Evolutionary conservation across 148 eudicot genomes (phyloP), one percentile per base, ranked within the genome.

Genomic region (Camellia granthamiana): DNA sequence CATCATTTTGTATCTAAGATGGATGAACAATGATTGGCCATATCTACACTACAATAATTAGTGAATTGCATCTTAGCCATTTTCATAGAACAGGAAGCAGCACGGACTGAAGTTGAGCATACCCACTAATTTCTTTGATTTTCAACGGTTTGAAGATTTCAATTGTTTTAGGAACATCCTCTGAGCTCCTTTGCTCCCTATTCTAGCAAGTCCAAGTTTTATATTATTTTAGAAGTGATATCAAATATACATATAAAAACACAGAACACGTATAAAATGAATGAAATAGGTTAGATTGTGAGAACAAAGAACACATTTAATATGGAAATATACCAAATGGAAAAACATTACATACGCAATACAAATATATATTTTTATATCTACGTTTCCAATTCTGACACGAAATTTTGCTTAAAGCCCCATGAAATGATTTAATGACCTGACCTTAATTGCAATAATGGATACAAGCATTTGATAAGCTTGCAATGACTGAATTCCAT

Each of bases 21-120:
- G 38, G 38, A 30, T 30, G 38, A 30, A 30, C 38, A 30, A 30
- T 30, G 38, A 30, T 30, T 30, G 38, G 38, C 38, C 38, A 30
- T 30, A 30, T 30, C 6, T 49, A 49, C 7, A 7, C 52, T 49
- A 49, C 52, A 49, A 7, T 49, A 49, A 49, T 49, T 49, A 49
- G 52, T 11, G 16, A 58, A 58, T 58, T 9, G 12, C 3, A 58
- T 2, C 61, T 58, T 58, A 58, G 3, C 61, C 12, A 58, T 58
- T 58, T 58, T 58, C 0, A 14, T 0, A 58, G 61, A 58, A 58
- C 90, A 7, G 93, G 87, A 75, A 90, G 93, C 72, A 86, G 76
- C 75, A 87, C 65, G 54, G 97, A 87, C 21, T 88, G 91, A 73
- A 92, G 90, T 75, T 88, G 97, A 71, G 97, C 84, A 62, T 90